Percentiles rank a stretch among this genome's conserved stretches.
Conservation (phyloP, 1,284 basidiomycete genomes). For the Tilletia indica region DNA sequence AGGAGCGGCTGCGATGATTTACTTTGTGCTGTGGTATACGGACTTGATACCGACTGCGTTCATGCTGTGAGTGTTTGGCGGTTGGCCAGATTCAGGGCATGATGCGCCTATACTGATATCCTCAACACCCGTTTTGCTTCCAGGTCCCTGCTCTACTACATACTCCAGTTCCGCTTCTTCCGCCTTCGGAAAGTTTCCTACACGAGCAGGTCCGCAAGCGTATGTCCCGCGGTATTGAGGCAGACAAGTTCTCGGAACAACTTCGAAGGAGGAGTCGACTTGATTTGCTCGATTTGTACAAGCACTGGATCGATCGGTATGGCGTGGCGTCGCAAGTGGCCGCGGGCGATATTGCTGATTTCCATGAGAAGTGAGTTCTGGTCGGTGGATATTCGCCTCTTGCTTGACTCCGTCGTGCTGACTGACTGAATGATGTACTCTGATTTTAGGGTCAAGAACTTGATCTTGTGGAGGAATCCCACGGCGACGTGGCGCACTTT, state of each 20-base stretch:
- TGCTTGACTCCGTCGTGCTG: not conserved
- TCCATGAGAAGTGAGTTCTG: slow-evolving; percentile 45
- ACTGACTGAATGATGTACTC: not conserved
- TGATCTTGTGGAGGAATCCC: slow-evolving; percentile 53
- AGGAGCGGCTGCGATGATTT: slow-evolving; percentile 50
- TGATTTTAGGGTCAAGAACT: slow-evolving; percentile 38
- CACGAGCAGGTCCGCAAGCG: slow-evolving; percentile 50
- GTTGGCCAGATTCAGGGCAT: too few species aligned
- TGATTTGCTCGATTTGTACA: slow-evolving; percentile 53
- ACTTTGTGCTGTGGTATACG: slow-evolving; percentile 55
- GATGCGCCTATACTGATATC: too few species aligned
- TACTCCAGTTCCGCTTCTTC: slow-evolving; percentile 53
- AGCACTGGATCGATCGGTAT: slow-evolving; percentile 44
- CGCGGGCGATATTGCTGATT: slow-evolving; percentile 49
- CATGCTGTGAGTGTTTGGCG: slow-evolving; percentile 27
- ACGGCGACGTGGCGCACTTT: slow-evolving; percentile 43
- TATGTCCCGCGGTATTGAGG: slow-evolving; percentile 51
- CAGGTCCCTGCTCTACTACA: slow-evolving; percentile 43
- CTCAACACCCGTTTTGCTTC: too few species aligned
- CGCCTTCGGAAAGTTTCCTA: slow-evolving; percentile 49
- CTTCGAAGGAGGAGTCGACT: slow-evolving; percentile 48
- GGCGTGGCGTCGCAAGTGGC: slow-evolving; percentile 43
- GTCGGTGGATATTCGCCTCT: not conserved
- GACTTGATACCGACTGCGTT: slow-evolving; percentile 53
- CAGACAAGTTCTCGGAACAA: slow-evolving; percentile 50